Conservation (phyloP, 2,329 filamentous ascomycete species). For the Fusarium annulatum region DNA sequence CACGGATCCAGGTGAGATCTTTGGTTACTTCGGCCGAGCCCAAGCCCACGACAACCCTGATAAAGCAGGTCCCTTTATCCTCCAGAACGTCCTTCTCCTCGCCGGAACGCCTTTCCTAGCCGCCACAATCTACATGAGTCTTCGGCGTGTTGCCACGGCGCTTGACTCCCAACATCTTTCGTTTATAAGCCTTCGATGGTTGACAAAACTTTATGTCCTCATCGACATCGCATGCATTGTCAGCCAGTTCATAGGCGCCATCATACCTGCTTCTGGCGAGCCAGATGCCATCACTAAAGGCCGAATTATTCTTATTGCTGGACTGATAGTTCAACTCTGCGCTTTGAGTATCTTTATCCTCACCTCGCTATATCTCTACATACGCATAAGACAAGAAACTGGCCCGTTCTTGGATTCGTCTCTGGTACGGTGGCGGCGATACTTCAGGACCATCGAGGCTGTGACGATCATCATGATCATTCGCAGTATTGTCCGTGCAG, state of each 20-base stretch:
- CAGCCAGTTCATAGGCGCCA: conserved; percentile 18
- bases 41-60: background rate
- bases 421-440: conserved; percentile 45
- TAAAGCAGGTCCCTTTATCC: background rate
- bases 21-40: background rate
- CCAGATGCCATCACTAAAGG: background rate
- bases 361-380: background rate
- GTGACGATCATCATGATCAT: conserved; percentile 56
- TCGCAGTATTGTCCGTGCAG: conserved; percentile 57
- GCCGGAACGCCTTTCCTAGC: conserved; percentile 17
- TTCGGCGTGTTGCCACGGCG: background rate
- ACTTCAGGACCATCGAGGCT: conserved; percentile 48
- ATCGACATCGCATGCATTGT: conserved; percentile 1
- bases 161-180: conserved; percentile 16
- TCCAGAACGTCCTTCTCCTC: conserved; percentile 16
- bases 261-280: conserved; percentile 18
- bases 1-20: background rate
- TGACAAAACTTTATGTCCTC: conserved; percentile 1
- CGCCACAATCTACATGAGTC: conserved; percentile 29
- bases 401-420: conserved; percentile 8
- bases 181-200: conserved; percentile 1
- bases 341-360: conserved; percentile 8
- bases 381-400: background rate
- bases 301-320: conserved; percentile 7
- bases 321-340: background rate